phyloP scores from a whole-genome alignment of 2,329 filamentous ascomycete genomes.

The Alternaria arbusti region DNA sequence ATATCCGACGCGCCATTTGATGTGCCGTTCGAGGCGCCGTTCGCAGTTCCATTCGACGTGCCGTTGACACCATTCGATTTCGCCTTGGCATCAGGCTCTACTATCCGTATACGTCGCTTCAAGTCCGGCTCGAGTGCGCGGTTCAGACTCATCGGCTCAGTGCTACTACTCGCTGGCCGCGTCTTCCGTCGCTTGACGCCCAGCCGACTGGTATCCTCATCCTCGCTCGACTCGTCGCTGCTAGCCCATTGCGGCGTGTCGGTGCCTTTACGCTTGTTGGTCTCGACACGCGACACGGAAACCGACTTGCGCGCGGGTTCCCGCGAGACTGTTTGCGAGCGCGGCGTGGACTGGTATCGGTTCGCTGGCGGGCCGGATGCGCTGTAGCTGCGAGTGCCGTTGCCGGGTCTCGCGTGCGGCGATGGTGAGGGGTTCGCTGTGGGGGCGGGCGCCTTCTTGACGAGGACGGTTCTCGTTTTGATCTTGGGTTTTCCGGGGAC shows the following conservation, averaged over 20 bases:
- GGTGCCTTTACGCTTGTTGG: slow-evolving; percentile 43
- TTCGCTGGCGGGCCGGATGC: slow-evolving; percentile 29
- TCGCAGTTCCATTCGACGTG: slow-evolving; percentile 5
- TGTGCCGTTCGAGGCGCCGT: slow-evolving; percentile 12
- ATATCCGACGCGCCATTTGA: slow-evolving; percentile 4
- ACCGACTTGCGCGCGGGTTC: slow-evolving; percentile 32
- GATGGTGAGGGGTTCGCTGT: slow-evolving; percentile 16
- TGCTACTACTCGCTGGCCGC: slow-evolving; percentile 45
- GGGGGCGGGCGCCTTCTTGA: slow-evolving; percentile 33
- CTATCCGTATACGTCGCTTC: slow-evolving; percentile 40
- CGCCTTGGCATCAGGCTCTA: slow-evolving; percentile 17
- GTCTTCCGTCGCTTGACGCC: slow-evolving; percentile 38
- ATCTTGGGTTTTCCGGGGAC: slow-evolving; percentile 41
- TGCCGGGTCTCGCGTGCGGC: slow-evolving; percentile 12
- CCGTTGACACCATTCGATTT: slow-evolving; percentile 2
- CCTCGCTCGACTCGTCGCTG: slow-evolving; percentile 41
- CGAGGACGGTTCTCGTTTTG: slow-evolving; percentile 39
- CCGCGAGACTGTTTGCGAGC: slow-evolving; percentile 20
- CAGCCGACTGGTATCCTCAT: slow-evolving; percentile 36
- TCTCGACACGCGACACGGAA: slow-evolving; percentile 35
- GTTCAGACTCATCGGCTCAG: slow-evolving; percentile 45
- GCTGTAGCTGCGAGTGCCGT: slow-evolving; percentile 17
- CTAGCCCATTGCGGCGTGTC: slow-evolving; percentile 43
- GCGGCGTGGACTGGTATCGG: slow-evolving; percentile 35
- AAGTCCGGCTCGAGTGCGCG: slow-evolving; percentile 46